Conservation (phyloP, 2,329 filamentous ascomycete species). For the Pseudogymnoascus sp. region DNA sequence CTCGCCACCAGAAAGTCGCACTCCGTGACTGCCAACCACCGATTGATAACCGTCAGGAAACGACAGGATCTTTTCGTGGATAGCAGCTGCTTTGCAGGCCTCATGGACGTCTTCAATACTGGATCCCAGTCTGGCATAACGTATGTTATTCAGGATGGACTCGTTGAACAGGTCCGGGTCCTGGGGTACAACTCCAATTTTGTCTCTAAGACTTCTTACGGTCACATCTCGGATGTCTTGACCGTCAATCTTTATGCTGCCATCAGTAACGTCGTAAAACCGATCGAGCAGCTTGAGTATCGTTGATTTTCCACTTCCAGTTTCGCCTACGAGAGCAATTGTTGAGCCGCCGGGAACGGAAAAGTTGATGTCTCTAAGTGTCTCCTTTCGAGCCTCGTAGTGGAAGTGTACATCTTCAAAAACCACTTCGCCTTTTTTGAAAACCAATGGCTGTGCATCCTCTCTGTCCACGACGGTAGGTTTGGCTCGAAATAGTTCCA, state of each 20-base stretch:
- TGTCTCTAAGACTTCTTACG: conserved; percentile 46
- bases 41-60: conserved; percentile 12
- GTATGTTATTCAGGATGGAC: conserved; percentile 56
- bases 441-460: conserved; percentile 36
- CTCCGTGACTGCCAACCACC: not conserved
- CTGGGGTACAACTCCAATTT: conserved; percentile 57
- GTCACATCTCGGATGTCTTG: conserved; percentile 53
- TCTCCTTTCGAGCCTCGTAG: conserved; percentile 45
- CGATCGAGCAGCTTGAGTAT: conserved; percentile 52
- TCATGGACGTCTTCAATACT: conserved; percentile 47
- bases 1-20: conserved; percentile 13
- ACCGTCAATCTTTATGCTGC: conserved; percentile 49
- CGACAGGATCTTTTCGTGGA: conserved; percentile 13
- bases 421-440: conserved; percentile 41
- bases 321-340: conserved; percentile 53
- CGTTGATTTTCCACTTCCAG: conserved; percentile 55
- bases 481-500: conserved; percentile 49
- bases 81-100: conserved; percentile 12
- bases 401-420: conserved; percentile 48
- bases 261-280: conserved; percentile 50
- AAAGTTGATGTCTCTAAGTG: conserved; percentile 43
- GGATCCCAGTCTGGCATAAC: conserved; percentile 53
- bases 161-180: conserved; percentile 57
- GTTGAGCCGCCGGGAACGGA: conserved; percentile 44
- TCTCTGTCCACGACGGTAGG: conserved; percentile 44